Evolutionary conservation across 108 stramenopile species (phyloP), one percentile per base, ranked within the genome.

Genomic region (Pseudonitzschia delicatissima): DNA sequence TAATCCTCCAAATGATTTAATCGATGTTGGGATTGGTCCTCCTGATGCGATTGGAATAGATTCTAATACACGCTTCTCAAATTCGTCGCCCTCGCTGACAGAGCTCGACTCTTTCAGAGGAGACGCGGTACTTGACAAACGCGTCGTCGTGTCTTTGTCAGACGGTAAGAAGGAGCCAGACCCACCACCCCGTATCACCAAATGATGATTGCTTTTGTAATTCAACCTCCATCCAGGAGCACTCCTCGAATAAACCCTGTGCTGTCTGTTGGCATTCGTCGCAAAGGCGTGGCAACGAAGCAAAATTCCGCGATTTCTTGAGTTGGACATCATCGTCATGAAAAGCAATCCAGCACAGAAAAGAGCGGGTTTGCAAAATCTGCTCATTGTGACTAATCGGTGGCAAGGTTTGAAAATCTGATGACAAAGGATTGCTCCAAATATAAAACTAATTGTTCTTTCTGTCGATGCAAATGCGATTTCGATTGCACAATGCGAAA

Each of bases 1-100:
- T 33, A 58, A 21, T 13, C 57, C 57, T 17, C 57, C 57, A 34
- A 58, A 58, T 32, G 57, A 58, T 21, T 58, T 58, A 4, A 58
- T 15, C 18, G 13, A 29, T 37, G 57, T 18, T 39, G 32, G 20
- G 33, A 34, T 32, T 58, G 29, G 0, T 17, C 20, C 32, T 34
- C 57, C 57, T 35, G 26, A 25, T 11, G 57, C 57, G 34, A 58
- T 58, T 32, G 57, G 3, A 8, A 58, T 15, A 18, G 57, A 58
- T 58, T 58, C 57, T 15, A 36, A 13, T 37, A 32, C 57, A 15
- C 57, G 15, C 15, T 35, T 51, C 21, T 51, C 50, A 51, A 51
- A 51, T 18, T 25, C 50, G 25, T n/a, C 1, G 42, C n/a, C n/a
- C n/a, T 44, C 42, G 50, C 13, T 25, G 23, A 51, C 23, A 28